phyloP scores from a whole-genome alignment of 1,284 basidiomycete genomes.

The Trichosporon faecale region DNA sequence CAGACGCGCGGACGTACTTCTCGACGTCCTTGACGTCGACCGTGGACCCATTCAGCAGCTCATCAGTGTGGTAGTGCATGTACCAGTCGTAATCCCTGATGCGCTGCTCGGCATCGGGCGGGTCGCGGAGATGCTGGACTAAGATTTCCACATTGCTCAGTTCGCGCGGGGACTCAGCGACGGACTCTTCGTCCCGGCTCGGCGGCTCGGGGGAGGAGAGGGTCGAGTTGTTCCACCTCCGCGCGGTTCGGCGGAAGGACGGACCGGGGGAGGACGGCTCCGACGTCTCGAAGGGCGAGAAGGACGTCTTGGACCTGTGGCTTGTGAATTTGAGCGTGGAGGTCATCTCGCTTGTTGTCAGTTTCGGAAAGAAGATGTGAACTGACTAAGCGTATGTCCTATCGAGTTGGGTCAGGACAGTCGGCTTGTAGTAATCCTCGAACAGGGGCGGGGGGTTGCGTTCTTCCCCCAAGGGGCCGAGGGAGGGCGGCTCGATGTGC shows the following conservation, averaged over 20 bases:
- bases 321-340: slow-evolving; percentile 27
- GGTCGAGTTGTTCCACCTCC: slow-evolving; percentile 31
- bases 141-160: slow-evolving; percentile 56
- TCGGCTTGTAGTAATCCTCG: slow-evolving; percentile 86
- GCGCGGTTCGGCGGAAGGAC: slow-evolving; percentile 34
- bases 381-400: slow-evolving; percentile 59
- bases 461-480: slow-evolving; percentile 28
- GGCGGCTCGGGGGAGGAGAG: not conserved
- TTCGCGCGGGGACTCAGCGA: slow-evolving; percentile 10
- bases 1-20: slow-evolving; percentile 48
- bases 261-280: not conserved
- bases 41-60: slow-evolving; percentile 40
- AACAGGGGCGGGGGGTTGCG: slow-evolving; percentile 63
- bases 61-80: slow-evolving; percentile 52
- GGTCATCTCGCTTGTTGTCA: slow-evolving; percentile 22
- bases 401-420: slow-evolving; percentile 56
- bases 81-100: slow-evolving; percentile 73
- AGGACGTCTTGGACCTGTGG: slow-evolving; percentile 40
- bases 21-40: slow-evolving; percentile 53
- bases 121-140: slow-evolving; percentile 63
- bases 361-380: not conserved
- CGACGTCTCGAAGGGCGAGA: slow-evolving; percentile 43
- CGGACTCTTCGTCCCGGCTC: slow-evolving; percentile 4
- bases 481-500: slow-evolving; percentile 61
- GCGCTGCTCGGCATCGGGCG: slow-evolving; percentile 55